Base-by-base conservation (phyloP, 179 eudicot genomes). In the Gypsophila paniculata region DNA sequence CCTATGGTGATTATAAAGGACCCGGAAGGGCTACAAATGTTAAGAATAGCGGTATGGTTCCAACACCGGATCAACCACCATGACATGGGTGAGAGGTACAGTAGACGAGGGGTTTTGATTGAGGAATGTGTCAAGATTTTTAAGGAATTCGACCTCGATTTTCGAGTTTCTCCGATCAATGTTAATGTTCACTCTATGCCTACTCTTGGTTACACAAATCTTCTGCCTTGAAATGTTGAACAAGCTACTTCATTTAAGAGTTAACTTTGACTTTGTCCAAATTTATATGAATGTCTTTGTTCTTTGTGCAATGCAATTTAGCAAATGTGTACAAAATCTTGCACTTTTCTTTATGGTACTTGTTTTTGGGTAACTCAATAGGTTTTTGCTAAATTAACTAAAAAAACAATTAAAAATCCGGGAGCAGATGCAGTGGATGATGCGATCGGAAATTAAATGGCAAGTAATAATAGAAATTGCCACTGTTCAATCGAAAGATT, bases 1-100 rank as follows among this genome's bases (percentile, higher is more conserved):
- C 89, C 97, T 1, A 72, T 76, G 71, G 55, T 91, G 10, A 69
- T 91, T 23, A 60, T 83, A 29, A 85, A 84, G 87, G 80, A 87
- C 64, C 19, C 84, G 18, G 87, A 86, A n/a, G 71, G 68, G 17
- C 34, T 91, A 39, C 63, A 75, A 67, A 77, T n/a, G 75, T 65
- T 89, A 34, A 82, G 72, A 72, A 23, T 90, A 15, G 81, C 91
- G 0, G 74, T 91, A 13, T 90, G 96, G 97, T 4, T 90, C 52
- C 83, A 86, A 53, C 97, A 91, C 32, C 70, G 82, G 70, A 90
- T 91, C 76, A 91, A 91, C 72, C 80, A 81, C 61, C 97, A 91
- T 38, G 88, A 91, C 80, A 86, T 90, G 81, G 90, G 82, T 6
- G 91, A 85, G 61, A 90, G 75, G 70, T 85, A 80, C 81, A 44